Base-by-base conservation (phyloP, 164 flowering plant genomes). In the Vitis rupestris region DNA sequence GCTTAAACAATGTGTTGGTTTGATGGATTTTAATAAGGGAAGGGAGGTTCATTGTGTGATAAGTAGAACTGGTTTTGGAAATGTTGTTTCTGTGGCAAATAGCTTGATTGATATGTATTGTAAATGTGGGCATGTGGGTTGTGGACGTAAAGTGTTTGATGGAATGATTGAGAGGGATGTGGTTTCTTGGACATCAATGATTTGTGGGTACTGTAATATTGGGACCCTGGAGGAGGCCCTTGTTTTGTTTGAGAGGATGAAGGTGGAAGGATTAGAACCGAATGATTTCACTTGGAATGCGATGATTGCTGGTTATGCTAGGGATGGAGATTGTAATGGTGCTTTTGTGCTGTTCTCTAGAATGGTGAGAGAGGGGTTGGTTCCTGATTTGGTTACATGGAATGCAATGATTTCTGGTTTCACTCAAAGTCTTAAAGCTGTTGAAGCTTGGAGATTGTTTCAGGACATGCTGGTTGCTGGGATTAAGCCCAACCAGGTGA, bases 241-340 rank as follows among this genome's bases (percentile, higher is more conserved):
- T 16, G 54, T 53, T 19, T 72, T 85, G 76, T 83, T 85, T 68
- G 79, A 83, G 61, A 19, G 72, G 65, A 83, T 86, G 90, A 86
- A 75, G 70, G 59, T 74, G 75, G 82, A 76, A 69, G 90, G 90
- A 0, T 54, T 82, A 60, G 76, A 81, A 50, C 93, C 88, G 0
- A 90, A 92, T 76, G 83, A 83, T 49, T 87, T 86, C 60, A 87
- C 96, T 2, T 90, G 92, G 87, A 87, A 81, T 64, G 86, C 82
- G 0, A 60, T 87, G 66, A 79, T 87, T 23, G 69, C 82, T 3
- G 83, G 82, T 10, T 78, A 51, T 71, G 87, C 87, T 63, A 72
- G 78, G 66, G 70, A 19, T 14, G 86, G 87, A 58, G 88, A 85
- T 61, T 75, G 73, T 50, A 65, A 68, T 15, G 65, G 77, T 66